These are phyloP conservation scores for Toxicodendron radicans DNA, from an alignment of 345 rosid genomes.

Conservation along the genomic window DNA sequence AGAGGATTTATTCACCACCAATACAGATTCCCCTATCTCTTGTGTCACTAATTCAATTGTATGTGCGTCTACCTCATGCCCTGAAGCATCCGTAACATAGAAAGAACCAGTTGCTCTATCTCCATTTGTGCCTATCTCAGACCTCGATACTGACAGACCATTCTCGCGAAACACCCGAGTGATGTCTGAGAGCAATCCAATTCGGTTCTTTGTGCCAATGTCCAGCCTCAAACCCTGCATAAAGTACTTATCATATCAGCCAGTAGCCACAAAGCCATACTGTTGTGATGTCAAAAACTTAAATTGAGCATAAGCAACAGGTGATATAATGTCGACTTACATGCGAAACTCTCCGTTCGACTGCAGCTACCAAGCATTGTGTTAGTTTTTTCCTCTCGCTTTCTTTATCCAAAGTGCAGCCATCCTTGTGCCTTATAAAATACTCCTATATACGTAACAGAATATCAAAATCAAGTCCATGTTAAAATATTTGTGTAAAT, in stretches of 20 bases:
- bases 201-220: conserved; percentile 48
- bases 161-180: conserved; percentile 68
- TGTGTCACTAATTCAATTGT: conserved; percentile 50
- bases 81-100: conserved; percentile 65
- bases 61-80: conserved; percentile 40
- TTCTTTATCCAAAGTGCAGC: conserved; percentile 61
- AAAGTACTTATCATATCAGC: not conserved
- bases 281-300: no score
- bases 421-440: conserved; percentile 75
- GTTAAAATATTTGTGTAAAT: not conserved
- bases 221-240: conserved; percentile 69
- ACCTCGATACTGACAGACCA: conserved; percentile 67
- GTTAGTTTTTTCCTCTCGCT: conserved; percentile 51
- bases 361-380: conserved; percentile 74
- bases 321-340: conserved; percentile 25
- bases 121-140: conserved; percentile 55
- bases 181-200: conserved; percentile 64
- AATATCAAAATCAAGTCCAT: not conserved
- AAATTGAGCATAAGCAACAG: not conserved
- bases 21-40: conserved; percentile 63
- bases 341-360: conserved; percentile 62
- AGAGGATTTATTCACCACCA: conserved; percentile 43
- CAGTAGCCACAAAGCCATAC: not conserved
- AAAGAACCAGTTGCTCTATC: conserved; percentile 70
- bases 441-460: conserved; percentile 55